These are phyloP conservation scores for Boletus insuetus DNA, from an alignment of 768 basidiomycete species.

Conservation along the genomic window DNA sequence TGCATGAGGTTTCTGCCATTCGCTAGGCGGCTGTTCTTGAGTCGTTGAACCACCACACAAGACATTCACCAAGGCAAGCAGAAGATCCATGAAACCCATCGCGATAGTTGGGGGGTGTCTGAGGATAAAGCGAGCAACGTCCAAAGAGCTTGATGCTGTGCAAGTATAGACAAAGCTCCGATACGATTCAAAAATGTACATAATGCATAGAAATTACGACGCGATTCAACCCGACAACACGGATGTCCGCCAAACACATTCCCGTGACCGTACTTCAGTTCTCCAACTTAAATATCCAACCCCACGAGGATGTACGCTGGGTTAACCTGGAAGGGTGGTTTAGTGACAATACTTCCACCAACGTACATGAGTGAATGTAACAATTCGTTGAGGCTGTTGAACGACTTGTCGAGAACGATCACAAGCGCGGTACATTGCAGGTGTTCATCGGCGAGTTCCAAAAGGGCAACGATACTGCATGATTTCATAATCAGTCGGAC, in stretches of 20 bases:
- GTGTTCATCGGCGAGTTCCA: conserved; percentile 86
- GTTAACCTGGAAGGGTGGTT: conserved; percentile 72
- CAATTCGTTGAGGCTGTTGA: conserved; percentile 65
- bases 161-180: not conserved
- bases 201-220: conserved; percentile 6
- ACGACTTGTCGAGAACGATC: conserved; percentile 75
- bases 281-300: conserved; percentile 60
- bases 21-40: conserved; percentile 7
- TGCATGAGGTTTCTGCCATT: conserved; percentile 2
- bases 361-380: conserved; percentile 93
- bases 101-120: not conserved
- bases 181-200: conserved; percentile 10
- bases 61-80: conserved; percentile 20
- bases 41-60: conserved; percentile 25
- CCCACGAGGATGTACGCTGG: conserved; percentile 82
- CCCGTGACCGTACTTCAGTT: conserved; percentile 22
- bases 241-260: conserved; percentile 19
- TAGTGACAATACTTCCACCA: conserved; percentile 81
- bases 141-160: no score
- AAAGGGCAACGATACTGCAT: conserved; percentile 73
- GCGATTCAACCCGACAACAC: conserved; percentile 26
- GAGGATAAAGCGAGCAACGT: not conserved
- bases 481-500: not conserved
- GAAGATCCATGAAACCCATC: conserved; percentile 28
- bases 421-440: conserved; percentile 75